Conservation (phyloP, 805 yeast species). For the Jamesozyma rosinii region DNA sequence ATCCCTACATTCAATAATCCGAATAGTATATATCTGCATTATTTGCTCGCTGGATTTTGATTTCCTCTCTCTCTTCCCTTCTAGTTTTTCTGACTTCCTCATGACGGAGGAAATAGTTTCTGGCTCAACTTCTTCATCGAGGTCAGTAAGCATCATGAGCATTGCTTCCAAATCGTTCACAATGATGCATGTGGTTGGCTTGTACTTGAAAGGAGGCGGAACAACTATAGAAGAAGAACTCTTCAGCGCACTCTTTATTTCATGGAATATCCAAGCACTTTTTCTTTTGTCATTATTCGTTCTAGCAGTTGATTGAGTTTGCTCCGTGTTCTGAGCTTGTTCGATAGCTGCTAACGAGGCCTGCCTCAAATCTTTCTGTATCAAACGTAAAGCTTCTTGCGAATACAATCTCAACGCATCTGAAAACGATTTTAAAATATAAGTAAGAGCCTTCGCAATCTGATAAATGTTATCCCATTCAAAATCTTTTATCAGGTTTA, state of each 20-base stretch:
- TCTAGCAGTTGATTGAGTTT: neutral
- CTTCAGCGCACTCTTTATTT: conserved; percentile 43
- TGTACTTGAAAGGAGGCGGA: conserved; percentile 51
- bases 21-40: conserved; percentile 53
- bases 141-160: conserved; percentile 37
- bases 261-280: conserved; percentile 28
- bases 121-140: conserved; percentile 52
- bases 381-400: conserved; percentile 28
- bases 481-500: conserved; percentile 48
- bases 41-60: conserved; percentile 10
- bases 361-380: conserved; percentile 34
- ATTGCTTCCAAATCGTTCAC: conserved; percentile 55
- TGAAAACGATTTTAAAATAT: conserved; percentile 53
- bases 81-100: conserved; percentile 21
- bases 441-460: conserved; percentile 51
- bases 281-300: conserved; percentile 1
- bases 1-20: conserved; percentile 56
- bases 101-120: conserved; percentile 37
- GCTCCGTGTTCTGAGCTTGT: neutral
- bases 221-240: conserved; percentile 31
- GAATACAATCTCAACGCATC: conserved; percentile 49
- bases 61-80: conserved; percentile 14
- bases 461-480: conserved; percentile 62
- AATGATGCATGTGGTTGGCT: conserved; percentile 60
- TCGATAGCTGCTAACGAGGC: conserved; percentile 1